phyloP scores from a whole-genome alignment of 768 basidiomycete genomes.

The Boletus sp. region DNA sequence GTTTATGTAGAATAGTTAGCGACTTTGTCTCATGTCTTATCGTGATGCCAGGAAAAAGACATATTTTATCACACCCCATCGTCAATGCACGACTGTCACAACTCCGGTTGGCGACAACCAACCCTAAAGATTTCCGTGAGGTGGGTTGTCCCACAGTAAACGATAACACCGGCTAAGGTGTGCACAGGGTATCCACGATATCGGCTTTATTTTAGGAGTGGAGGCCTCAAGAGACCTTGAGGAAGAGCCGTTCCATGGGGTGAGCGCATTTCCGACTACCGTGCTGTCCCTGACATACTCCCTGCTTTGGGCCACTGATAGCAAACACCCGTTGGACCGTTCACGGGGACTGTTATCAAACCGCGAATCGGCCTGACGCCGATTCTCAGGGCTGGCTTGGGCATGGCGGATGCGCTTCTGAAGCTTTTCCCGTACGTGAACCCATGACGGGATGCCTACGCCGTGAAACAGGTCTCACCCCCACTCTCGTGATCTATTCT shows the following conservation, averaged over 20 bases:
- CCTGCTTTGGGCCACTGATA: conserved; percentile 24
- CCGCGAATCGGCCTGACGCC: conserved; percentile 83
- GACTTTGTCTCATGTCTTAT: background rate
- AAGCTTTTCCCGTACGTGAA: conserved; percentile 75
- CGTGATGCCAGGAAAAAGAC: conserved; percentile 37
- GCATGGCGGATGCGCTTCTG: conserved; percentile 88
- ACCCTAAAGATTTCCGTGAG: conserved; percentile 76
- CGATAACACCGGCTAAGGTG: conserved; percentile 1
- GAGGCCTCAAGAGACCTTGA: conserved; percentile 74
- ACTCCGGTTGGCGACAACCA: conserved; percentile 58
- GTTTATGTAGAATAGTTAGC: too few species aligned
- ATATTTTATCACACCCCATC: conserved; percentile 66
- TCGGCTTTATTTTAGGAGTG: conserved; percentile 77
- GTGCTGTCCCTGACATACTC: background rate
- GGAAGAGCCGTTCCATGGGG: conserved; percentile 59
- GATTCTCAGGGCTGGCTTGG: conserved; percentile 88
- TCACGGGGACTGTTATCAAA: conserved; percentile 73
- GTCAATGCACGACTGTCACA: conserved; percentile 71
- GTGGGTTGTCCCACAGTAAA: conserved; percentile 33
- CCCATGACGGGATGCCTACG: background rate
- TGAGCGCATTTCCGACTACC: conserved; percentile 35
- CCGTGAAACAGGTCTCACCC: background rate
- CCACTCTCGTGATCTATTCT: background rate
- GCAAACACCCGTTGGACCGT: conserved; percentile 78
- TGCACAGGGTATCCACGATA: conserved; percentile 63